phyloP scores from a whole-genome alignment of 2,329 filamentous ascomycete species.

The Phyllachora maydis region DNA sequence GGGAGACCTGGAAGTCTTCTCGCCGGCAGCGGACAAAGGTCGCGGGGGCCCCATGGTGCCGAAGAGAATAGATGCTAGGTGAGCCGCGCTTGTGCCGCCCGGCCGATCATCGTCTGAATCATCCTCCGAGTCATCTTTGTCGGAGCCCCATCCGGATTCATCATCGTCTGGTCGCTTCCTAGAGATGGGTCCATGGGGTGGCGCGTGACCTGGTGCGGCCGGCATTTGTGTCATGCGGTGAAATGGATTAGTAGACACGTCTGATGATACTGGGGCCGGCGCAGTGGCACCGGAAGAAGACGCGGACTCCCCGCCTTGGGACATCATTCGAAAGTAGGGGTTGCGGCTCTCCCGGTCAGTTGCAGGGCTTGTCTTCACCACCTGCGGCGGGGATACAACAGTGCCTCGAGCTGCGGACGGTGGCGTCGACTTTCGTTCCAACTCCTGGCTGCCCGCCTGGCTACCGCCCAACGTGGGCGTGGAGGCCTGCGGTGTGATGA shows the following conservation, averaged over 20 bases:
- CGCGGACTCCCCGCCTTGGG: slow-evolving; percentile 36
- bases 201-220: slow-evolving; percentile 15
- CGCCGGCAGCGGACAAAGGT: slow-evolving; percentile 64
- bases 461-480: slow-evolving; percentile 32
- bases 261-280: slow-evolving; percentile 20
- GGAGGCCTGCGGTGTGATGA: slow-evolving; percentile 37
- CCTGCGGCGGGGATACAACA: no score
- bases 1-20: slow-evolving; percentile 28
- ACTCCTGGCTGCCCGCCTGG: slow-evolving; percentile 30
- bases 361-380: slow-evolving; percentile 27
- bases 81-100: slow-evolving; percentile 67
- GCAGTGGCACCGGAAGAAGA: slow-evolving; percentile 20
- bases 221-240: slow-evolving; percentile 58
- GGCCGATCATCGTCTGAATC: slow-evolving; percentile 62
- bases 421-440: slow-evolving; percentile 28
- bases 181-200: slow-evolving; percentile 27
- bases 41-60: slow-evolving; percentile 91
- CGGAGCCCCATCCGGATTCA: slow-evolving; percentile 71
- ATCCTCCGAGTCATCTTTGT: slow-evolving; percentile 36
- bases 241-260: slow-evolving; percentile 94
- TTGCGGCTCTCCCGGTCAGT: slow-evolving; percentile 70
- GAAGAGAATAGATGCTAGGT: slow-evolving; percentile 86
- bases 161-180: slow-evolving; percentile 29
- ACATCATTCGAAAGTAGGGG: slow-evolving; percentile 83
- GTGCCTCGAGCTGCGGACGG: no score